Percentiles rank a stretch among this genome's conserved stretches.
These are phyloP conservation scores for Cryptococcus sp. DNA, from an alignment of 1,284 basidiomycete genomes.

Conservation along the genomic window DNA sequence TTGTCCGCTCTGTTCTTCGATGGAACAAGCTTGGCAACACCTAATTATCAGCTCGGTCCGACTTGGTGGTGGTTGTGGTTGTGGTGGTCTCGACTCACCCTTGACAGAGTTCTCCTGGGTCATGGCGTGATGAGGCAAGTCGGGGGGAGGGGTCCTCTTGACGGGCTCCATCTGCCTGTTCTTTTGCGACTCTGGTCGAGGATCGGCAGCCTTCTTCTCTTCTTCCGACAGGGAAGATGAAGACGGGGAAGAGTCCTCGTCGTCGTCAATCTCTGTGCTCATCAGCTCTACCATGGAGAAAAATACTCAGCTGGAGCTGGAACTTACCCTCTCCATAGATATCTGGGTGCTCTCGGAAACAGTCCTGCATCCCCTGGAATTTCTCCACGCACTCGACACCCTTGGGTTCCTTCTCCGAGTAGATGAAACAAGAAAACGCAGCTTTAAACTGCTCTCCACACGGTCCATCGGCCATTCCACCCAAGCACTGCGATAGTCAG, in stretches of 20 bases:
- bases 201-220: background rate
- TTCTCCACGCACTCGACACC: constrained; percentile 97
- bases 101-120: constrained; percentile 20
- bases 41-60: background rate
- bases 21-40: background rate
- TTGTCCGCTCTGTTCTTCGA: background rate
- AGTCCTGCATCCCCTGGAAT: constrained; percentile 97
- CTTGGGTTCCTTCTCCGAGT: constrained; percentile 91
- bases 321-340: constrained; percentile 81
- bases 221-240: constrained; percentile 1
- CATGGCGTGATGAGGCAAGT: constrained; percentile 6
- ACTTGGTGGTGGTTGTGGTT: no score
- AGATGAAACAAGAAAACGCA: constrained; percentile 96
- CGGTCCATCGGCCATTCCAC: constrained; percentile 96
- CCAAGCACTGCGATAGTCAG: constrained; percentile 60
- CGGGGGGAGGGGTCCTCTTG: constrained; percentile 14
- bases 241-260: constrained; percentile 17
- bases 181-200: background rate
- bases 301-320: background rate
- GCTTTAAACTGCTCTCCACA: constrained; percentile 91
- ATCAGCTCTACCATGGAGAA: background rate
- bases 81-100: constrained; percentile 12
- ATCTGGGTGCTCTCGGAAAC: constrained; percentile 93
- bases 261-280: constrained; percentile 37
- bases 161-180: background rate